These are phyloP conservation scores for Babesia sp. DNA, from an alignment of 169 alveolate species.

Conservation along the genomic window DNA sequence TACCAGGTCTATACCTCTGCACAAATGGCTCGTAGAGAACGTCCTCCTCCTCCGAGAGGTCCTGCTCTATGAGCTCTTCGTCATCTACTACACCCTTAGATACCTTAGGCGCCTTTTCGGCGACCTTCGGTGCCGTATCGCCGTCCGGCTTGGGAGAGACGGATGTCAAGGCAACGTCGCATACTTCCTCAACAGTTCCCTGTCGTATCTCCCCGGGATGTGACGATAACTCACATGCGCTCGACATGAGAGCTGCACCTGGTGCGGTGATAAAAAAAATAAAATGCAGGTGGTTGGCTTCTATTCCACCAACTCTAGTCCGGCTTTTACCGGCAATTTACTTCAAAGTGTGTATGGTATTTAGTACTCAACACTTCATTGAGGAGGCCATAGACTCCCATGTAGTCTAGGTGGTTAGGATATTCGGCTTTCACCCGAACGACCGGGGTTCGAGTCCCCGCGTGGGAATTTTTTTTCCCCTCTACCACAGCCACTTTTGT, in stretches of 20 bases:
- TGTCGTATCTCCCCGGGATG: not conserved
- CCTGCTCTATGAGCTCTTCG: constrained; percentile 60
- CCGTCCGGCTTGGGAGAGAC: too few species aligned
- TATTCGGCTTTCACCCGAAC: constrained; percentile 99
- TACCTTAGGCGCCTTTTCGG: not conserved
- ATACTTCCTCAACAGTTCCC: too few species aligned
- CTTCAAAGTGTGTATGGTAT: not conserved
- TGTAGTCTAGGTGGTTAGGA: constrained; percentile 98
- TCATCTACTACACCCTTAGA: not conserved
- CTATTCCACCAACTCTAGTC: too few species aligned
- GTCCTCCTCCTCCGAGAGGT: constrained; percentile 65
- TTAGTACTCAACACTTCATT: not conserved
- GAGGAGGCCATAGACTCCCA: constrained; percentile 64
- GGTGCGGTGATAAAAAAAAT: not conserved
- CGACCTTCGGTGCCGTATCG: not conserved
- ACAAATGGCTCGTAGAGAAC: constrained; percentile 44
- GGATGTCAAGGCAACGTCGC: too few species aligned
- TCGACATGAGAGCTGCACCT: not conserved
- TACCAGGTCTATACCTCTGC: constrained; percentile 63
- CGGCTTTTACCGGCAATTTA: too few species aligned
- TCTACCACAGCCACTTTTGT: not conserved
- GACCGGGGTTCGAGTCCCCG: constrained; percentile 99
- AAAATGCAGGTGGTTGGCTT: not conserved
- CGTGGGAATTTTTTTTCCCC: constrained; percentile 81
- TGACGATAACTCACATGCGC: not conserved